phyloP scores from a whole-genome alignment of 139 green algal genomes.

The Micractinium sp. region DNA sequence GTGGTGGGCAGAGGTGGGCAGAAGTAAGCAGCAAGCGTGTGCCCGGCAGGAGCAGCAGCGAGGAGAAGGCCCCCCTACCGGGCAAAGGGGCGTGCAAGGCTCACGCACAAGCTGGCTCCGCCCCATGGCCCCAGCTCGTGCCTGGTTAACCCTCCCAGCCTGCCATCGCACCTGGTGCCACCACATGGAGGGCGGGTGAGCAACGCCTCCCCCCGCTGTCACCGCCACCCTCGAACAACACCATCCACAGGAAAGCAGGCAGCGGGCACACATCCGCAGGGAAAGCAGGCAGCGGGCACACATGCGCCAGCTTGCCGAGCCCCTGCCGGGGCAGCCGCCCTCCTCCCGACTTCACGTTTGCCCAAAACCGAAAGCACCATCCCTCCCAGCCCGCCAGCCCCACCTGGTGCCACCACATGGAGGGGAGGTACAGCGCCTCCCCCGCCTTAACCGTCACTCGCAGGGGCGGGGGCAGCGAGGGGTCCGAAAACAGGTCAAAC shows the following conservation, averaged over 20 bases:
- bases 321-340: constrained; percentile 33
- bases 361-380: neutral
- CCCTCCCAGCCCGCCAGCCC: neutral
- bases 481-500: constrained; percentile 46
- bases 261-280: no score
- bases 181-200: neutral
- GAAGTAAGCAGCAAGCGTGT: neutral
- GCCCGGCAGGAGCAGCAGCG: no score
- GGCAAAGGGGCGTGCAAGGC: no score
- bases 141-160: neutral
- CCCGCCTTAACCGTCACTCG: constrained; percentile 58
- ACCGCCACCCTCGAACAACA: no score
- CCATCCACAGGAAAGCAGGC: no score
- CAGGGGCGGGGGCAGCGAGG: constrained; percentile 52
- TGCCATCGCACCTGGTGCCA: neutral
- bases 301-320: no score
- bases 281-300: no score
- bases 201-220: neutral
- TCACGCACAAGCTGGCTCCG: no score
- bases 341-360: neutral
- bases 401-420: constrained; percentile 80
- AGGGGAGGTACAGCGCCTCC: constrained; percentile 82
- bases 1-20: neutral
- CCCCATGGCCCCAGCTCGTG: no score
- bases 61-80: no score